Conservation (phyloP, 139 green algal species). For the Mesostigma viride region DNA sequence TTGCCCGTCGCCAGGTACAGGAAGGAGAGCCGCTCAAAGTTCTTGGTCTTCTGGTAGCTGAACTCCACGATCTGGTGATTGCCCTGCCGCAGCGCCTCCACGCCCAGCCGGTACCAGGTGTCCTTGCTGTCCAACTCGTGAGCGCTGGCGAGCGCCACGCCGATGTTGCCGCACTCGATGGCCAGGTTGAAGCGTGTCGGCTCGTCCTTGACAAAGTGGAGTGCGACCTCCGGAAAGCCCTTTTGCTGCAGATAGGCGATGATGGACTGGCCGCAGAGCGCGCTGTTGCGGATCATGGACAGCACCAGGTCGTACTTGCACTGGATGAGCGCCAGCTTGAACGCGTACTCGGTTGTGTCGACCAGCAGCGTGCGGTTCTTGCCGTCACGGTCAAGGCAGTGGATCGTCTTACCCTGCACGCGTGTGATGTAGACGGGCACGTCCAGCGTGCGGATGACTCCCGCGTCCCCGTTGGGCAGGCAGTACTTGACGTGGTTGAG, state of each 20-base stretch:
- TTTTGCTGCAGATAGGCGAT: slow-evolving; percentile 97
- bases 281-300: slow-evolving; percentile 72
- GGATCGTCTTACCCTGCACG: slow-evolving; percentile 60
- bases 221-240: slow-evolving; percentile 93
- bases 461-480: slow-evolving; percentile 91
- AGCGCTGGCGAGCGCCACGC: slow-evolving; percentile 86
- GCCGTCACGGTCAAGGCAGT: slow-evolving; percentile 91
- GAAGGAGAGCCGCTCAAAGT: slow-evolving; percentile 95
- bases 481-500: slow-evolving; percentile 99
- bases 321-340: slow-evolving; percentile 93
- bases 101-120: slow-evolving; percentile 83
- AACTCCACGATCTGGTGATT: slow-evolving; percentile 98
- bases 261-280: slow-evolving; percentile 89
- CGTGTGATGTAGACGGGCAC: slow-evolving; percentile 87
- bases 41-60: slow-evolving; percentile 97
- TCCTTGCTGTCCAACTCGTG: slow-evolving; percentile 92
- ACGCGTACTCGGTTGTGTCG: slow-evolving; percentile 90
- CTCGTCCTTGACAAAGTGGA: slow-evolving; percentile 86
- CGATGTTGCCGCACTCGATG: slow-evolving; percentile 90
- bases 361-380: slow-evolving; percentile 76
- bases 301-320: slow-evolving; percentile 89
- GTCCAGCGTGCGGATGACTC: slow-evolving; percentile 95
- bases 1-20: slow-evolving; percentile 97
- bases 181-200: slow-evolving; percentile 90
- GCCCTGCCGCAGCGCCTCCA: slow-evolving; percentile 75